These are phyloP conservation scores for Xylaria sp. DNA, from an alignment of 2,329 filamentous ascomycete genomes.

Conservation along the genomic window DNA sequence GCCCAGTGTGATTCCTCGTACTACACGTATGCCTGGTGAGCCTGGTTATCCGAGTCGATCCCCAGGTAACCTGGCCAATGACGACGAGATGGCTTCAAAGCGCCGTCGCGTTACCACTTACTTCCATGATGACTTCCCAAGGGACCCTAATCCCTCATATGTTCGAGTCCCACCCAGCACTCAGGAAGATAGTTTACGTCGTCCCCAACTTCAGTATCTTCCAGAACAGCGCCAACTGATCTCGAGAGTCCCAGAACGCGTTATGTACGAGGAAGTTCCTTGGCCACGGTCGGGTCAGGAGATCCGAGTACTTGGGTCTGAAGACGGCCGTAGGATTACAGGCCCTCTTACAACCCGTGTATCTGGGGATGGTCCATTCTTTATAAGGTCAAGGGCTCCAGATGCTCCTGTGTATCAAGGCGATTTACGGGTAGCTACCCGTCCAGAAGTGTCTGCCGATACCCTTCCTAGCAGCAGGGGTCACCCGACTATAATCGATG, in stretches of 20 bases:
- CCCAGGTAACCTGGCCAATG: slow-evolving; percentile 17
- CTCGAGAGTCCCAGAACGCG: slow-evolving; percentile 4
- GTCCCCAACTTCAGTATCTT: slow-evolving; percentile 17
- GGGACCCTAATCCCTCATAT: slow-evolving; percentile 20
- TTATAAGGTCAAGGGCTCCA: slow-evolving; percentile 13
- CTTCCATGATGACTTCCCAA: slow-evolving; percentile 19
- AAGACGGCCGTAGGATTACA: slow-evolving; percentile 17
- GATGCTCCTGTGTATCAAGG: slow-evolving; percentile 7
- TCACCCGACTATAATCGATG: slow-evolving; percentile 24
- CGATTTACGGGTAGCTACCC: not conserved
- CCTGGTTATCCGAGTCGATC: slow-evolving; percentile 19
- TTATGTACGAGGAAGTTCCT: slow-evolving; percentile 14
- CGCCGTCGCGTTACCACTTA: slow-evolving; percentile 25
- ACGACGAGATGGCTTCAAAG: slow-evolving; percentile 22
- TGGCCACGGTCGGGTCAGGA: slow-evolving; percentile 18
- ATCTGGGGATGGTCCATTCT: slow-evolving; percentile 10
- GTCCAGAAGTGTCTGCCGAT: slow-evolving; percentile 11
- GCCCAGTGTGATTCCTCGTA: slow-evolving; percentile 22
- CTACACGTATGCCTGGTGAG: slow-evolving; percentile 19
- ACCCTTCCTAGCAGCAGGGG: slow-evolving; percentile 24
- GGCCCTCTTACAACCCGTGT: slow-evolving; percentile 18
- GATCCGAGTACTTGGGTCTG: slow-evolving; percentile 15
- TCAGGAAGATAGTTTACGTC: slow-evolving; percentile 19
- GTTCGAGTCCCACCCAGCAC: slow-evolving; percentile 21
- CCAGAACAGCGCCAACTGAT: slow-evolving; percentile 12